Evolutionary conservation across 2,329 filamentous ascomycete species (phyloP).

Genomic region (Botrytis squamosa): DNA sequence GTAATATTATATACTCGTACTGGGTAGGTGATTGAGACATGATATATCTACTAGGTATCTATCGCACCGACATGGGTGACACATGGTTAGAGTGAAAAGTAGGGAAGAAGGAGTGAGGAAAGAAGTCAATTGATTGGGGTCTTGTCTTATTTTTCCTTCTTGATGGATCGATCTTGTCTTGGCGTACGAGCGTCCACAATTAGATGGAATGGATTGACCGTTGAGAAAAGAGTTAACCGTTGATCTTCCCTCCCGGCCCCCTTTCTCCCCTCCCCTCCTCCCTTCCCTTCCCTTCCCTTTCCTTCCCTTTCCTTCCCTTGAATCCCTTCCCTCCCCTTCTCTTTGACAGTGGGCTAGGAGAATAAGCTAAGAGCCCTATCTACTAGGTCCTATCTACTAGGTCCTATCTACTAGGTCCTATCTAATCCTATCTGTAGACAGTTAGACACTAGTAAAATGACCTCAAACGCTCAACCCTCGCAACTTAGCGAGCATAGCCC

Average conservation of each 20-base stretch:
- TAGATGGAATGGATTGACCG: neutral
- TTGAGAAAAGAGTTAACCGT: neutral
- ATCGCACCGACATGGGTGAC: neutral
- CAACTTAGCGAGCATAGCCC: neutral
- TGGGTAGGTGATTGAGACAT: neutral
- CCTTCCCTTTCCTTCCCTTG: neutral
- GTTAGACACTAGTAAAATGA: neutral
- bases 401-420: too few species aligned
- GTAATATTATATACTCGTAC: too few species aligned
- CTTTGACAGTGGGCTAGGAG: neutral
- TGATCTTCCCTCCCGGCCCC: neutral
- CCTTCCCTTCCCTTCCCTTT: neutral
- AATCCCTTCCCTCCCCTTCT: neutral
- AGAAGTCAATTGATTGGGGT: slow-evolving; percentile 3
- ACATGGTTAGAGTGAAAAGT: neutral
- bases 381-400: neutral
- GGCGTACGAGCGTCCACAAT: neutral
- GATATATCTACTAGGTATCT: neutral
- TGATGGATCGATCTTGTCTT: neutral
- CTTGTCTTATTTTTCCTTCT: neutral
- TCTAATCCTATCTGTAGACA: neutral
- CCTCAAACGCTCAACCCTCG: neutral
- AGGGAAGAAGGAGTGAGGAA: neutral
- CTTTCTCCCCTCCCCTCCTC: neutral
- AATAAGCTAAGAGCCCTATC: slow-evolving; percentile 1